Evolutionary conservation across 495 filamentous ascomycete genomes (phyloP).

Genomic region (Clavariopsis aquatica): DNA sequence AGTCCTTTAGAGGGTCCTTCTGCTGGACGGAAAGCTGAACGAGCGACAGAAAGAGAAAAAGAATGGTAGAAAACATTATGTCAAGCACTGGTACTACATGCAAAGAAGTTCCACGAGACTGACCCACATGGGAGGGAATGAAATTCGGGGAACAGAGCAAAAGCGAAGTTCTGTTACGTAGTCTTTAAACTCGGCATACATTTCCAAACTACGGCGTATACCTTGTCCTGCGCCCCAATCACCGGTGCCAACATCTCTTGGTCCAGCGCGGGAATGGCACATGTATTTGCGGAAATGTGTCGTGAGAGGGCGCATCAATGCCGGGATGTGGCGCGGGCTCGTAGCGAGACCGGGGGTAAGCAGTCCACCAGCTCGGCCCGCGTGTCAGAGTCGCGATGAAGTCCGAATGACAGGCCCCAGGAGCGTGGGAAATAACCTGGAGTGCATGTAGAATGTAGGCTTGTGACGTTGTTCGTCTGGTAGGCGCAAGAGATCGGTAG

Average conservation of each 20-base stretch:
- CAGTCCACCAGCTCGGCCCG: not conserved
- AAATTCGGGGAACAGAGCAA: not conserved
- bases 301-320: not conserved
- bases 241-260: not conserved
- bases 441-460: not conserved
- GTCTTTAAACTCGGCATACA: not conserved
- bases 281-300: not conserved
- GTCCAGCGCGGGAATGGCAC: not conserved
- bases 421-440: not conserved
- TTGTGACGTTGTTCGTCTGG: not conserved
- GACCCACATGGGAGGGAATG: not conserved
- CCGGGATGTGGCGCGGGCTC: not conserved
- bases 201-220: not conserved
- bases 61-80: slow-evolving; percentile 1
- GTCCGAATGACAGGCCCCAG: not conserved
- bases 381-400: not conserved
- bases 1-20: slow-evolving; percentile 30
- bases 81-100: not conserved
- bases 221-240: not conserved
- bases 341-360: slow-evolving; percentile 1
- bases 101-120: not conserved
- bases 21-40: slow-evolving; percentile 5
- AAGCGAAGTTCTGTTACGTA: not conserved
- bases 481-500: not conserved
- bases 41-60: not conserved